phyloP scores from a whole-genome alignment of 768 basidiomycete species.

The Trametes cubensis region DNA sequence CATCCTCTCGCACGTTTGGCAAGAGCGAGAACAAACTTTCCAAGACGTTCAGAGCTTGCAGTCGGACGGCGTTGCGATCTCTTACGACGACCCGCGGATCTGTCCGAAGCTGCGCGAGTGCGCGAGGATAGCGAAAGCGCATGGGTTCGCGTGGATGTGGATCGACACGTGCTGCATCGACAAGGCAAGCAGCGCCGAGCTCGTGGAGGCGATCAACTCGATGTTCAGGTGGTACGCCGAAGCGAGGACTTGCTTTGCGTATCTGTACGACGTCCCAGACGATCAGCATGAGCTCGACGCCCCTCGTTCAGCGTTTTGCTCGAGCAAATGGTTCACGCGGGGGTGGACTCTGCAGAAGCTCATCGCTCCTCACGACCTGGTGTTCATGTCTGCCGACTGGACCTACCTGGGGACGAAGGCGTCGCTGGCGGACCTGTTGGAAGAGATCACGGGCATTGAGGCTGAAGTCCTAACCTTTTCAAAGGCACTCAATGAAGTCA shows the following conservation, averaged over 20 bases:
- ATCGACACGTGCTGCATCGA: slow-evolving; percentile 14
- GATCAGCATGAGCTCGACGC: background rate
- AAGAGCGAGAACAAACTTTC: background rate
- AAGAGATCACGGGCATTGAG: background rate
- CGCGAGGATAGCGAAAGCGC: background rate
- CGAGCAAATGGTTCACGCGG: slow-evolving; percentile 3
- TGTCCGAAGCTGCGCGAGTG: slow-evolving; percentile 1
- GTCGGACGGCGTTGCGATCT: no score
- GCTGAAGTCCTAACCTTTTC: background rate
- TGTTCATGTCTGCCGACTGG: slow-evolving; percentile 5
- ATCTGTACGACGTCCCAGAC: slow-evolving; percentile 2
- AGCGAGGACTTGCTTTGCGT: slow-evolving; percentile 7
- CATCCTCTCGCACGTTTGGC: slow-evolving; percentile 13
- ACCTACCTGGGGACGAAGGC: background rate
- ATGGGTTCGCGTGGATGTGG: slow-evolving; percentile 6
- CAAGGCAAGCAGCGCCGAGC: slow-evolving; percentile 7
- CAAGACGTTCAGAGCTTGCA: slow-evolving; percentile 1
- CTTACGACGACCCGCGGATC: background rate
- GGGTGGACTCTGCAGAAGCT: slow-evolving; percentile 15
- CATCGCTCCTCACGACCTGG: background rate
- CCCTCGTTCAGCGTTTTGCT: background rate
- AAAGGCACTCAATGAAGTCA: background rate
- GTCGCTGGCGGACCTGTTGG: background rate
- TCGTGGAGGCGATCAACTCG: slow-evolving; percentile 13
- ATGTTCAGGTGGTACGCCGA: slow-evolving; percentile 9